These are phyloP conservation scores for Lonicera japonica DNA, from an alignment of 129 eudicot genomes.

Conservation along the genomic window DNA sequence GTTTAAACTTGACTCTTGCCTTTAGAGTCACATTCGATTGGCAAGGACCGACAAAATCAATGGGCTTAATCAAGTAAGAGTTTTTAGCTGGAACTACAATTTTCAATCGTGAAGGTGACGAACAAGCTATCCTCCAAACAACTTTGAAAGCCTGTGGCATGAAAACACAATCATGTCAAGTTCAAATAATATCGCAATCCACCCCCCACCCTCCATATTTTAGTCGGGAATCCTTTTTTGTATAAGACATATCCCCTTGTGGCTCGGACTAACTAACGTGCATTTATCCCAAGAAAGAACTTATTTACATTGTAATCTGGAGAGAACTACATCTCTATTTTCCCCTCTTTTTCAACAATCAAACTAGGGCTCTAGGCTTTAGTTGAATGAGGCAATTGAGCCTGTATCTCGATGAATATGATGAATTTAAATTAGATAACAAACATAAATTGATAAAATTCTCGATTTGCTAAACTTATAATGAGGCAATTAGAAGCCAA, in stretches of 20 bases:
- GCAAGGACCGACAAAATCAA: conserved; percentile 69
- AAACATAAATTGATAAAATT: no score
- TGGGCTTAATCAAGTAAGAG: conserved; percentile 43
- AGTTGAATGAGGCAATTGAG: background rate
- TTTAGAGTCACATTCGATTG: conserved; percentile 40
- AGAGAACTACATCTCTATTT: background rate
- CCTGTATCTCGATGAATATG: background rate
- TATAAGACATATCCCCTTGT: background rate
- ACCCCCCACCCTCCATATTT: background rate
- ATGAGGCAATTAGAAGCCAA: background rate
- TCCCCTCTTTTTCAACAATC: background rate
- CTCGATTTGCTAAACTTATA: background rate
- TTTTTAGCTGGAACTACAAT: conserved; percentile 52
- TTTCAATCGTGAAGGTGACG: conserved; percentile 34
- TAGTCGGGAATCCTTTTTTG: background rate
- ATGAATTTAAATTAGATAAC: no score
- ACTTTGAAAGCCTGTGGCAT: conserved; percentile 48
- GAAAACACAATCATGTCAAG: background rate
- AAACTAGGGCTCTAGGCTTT: background rate
- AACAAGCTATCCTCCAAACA: conserved; percentile 77
- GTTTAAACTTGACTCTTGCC: conserved; percentile 30
- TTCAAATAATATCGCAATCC: background rate
- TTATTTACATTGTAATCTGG: no score
- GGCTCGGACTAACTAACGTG: no score
- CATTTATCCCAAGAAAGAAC: no score